Evolutionary conservation across 768 basidiomycete genomes (phyloP).

Genomic region (Nidularia pulvinata): DNA sequence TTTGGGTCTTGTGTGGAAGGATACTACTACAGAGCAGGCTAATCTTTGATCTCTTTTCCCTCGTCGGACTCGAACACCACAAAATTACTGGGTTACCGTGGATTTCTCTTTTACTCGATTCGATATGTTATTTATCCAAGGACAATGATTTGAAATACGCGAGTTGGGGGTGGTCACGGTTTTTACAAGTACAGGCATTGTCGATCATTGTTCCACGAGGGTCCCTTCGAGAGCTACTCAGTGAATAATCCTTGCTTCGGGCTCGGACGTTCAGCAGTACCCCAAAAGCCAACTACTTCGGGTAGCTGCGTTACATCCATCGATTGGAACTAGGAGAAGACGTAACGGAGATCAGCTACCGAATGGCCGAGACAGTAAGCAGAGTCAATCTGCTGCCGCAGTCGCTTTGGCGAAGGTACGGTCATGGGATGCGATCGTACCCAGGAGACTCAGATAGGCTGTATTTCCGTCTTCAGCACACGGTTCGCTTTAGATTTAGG

Average conservation of each 20-base stretch:
- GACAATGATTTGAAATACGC: background rate
- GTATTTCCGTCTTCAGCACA: conserved; percentile 82
- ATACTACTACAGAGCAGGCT: conserved; percentile 13
- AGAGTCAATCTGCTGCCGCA: too few species aligned
- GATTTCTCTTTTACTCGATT: background rate
- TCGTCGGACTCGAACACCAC: background rate
- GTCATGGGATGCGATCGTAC: too few species aligned
- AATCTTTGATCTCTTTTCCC: conserved; percentile 7
- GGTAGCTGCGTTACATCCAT: background rate
- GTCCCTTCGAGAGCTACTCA: background rate
- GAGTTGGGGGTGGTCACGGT: too few species aligned
- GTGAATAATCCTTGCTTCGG: background rate
- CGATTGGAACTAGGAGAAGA: background rate
- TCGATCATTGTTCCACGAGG: too few species aligned
- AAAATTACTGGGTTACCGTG: background rate
- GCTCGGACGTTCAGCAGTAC: too few species aligned
- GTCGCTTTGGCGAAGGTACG: too few species aligned
- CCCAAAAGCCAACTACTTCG: background rate
- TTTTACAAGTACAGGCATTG: too few species aligned
- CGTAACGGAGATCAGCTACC: background rate
- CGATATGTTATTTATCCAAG: background rate
- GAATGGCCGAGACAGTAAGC: too few species aligned
- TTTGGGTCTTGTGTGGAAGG: conserved; percentile 47
- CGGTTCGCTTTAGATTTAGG: conserved; percentile 89
- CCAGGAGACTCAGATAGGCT: too few species aligned